phyloP scores from a whole-genome alignment of 805 yeast genomes.

The Yarrowia sp. region DNA sequence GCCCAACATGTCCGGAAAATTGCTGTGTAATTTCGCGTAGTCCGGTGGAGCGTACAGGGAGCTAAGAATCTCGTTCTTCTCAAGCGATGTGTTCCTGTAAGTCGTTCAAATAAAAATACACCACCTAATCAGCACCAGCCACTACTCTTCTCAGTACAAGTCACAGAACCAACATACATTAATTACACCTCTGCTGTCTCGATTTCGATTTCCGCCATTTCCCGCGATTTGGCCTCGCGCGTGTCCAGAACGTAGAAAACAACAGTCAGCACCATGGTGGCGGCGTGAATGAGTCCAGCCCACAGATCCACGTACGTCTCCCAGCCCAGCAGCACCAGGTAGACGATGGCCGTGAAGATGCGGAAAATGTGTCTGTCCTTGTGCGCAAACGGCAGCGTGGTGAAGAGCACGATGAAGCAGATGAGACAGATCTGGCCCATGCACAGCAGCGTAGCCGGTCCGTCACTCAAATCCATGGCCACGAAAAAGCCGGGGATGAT shows the following conservation, averaged over 20 bases:
- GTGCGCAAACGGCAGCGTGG: constrained; percentile 7
- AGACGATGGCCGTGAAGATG: neutral
- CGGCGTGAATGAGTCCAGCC: neutral
- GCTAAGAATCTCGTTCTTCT: too few species aligned
- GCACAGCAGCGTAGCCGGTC: neutral
- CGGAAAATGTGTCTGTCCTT: constrained; percentile 6
- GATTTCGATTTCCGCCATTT: too few species aligned
- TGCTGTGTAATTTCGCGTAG: too few species aligned
- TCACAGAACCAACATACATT: too few species aligned
- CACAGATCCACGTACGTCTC: neutral
- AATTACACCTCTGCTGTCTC: too few species aligned
- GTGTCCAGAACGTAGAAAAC: neutral
- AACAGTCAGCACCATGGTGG: neutral
- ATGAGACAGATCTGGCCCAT: constrained; percentile 10
- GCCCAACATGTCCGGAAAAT: too few species aligned
- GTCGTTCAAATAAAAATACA: too few species aligned
- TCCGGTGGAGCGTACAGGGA: too few species aligned
- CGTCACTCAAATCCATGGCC: constrained; percentile 1
- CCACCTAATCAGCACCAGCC: too few species aligned
- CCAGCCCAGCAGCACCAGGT: neutral
- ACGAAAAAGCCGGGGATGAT: neutral
- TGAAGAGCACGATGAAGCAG: constrained; percentile 7
- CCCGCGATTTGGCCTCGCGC: neutral
- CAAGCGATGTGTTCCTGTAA: too few species aligned
- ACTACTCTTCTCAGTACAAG: too few species aligned